A percentile compares a stretch with the other conserved stretches of the same genome.
Evolutionary conservation across 805 yeast genomes (phyloP).

Genomic region (Saccharomycopsis amapae): DNA sequence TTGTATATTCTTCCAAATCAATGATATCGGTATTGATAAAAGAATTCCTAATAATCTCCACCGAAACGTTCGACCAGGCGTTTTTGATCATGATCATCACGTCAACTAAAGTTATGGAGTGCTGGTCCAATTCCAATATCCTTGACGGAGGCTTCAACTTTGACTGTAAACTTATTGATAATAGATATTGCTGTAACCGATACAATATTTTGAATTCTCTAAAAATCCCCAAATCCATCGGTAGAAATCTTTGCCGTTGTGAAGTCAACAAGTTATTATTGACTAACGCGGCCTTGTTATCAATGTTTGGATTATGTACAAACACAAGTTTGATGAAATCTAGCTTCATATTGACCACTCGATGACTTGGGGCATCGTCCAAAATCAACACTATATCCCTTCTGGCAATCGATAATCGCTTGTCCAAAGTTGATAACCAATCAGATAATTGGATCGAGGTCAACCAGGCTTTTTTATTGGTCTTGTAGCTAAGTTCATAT

Average conservation of each 20-base stretch:
- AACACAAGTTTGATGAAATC: conserved; percentile 26
- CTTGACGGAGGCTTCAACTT: conserved; percentile 22
- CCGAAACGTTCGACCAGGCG: conserved; percentile 44
- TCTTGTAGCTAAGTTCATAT: conserved; percentile 48
- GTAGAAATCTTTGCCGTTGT: conserved; percentile 35
- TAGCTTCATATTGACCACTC: conserved; percentile 45
- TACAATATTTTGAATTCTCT: conserved; percentile 55
- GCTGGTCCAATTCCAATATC: conserved; percentile 31
- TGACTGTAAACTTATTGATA: conserved; percentile 21
- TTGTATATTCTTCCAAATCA: conserved; percentile 15
- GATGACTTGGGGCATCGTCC: conserved; percentile 58
- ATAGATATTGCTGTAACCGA: conserved; percentile 48
- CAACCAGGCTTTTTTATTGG: conserved; percentile 56
- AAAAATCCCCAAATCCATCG: conserved; percentile 57
- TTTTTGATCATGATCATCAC: conserved; percentile 52
- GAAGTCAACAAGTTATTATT: background rate
- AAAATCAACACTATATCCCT: conserved; percentile 49
- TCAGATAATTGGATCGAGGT: conserved; percentile 57
- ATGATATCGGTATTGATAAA: conserved; percentile 21
- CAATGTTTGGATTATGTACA: conserved; percentile 14
- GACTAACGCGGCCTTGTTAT: conserved; percentile 26
- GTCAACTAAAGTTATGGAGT: conserved; percentile 44
- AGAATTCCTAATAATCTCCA: conserved; percentile 29
- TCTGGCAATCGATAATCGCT: conserved; percentile 40
- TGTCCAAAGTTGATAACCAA: conserved; percentile 54